Conservation (phyloP, 768 basidiomycete species). For the Coprinopsis sp. region DNA sequence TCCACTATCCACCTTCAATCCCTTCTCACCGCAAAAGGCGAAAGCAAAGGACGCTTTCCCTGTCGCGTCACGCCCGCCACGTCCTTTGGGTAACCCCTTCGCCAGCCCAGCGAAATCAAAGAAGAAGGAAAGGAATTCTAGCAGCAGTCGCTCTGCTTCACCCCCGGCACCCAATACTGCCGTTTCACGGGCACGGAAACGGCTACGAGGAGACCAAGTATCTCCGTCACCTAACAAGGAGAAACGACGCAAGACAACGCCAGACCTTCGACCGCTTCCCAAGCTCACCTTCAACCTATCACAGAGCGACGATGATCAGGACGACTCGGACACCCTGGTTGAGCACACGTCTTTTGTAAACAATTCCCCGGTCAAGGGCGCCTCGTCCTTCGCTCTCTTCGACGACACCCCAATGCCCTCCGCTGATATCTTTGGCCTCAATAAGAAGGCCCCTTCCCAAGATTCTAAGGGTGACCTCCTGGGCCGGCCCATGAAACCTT, state of each 20-base stretch:
- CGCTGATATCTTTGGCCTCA: slow-evolving; percentile 13
- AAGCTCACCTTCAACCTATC: slow-evolving; percentile 22
- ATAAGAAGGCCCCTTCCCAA: neutral
- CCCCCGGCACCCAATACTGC: slow-evolving; percentile 34
- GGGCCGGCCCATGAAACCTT: neutral
- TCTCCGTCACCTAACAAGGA: slow-evolving; percentile 79
- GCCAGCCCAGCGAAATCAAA: slow-evolving; percentile 36
- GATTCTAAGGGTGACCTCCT: neutral
- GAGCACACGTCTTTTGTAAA: slow-evolving; percentile 52
- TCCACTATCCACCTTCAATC: slow-evolving; percentile 59
- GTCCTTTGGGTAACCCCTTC: slow-evolving; percentile 38
- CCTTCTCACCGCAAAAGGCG: slow-evolving; percentile 65
- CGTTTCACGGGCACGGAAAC: slow-evolving; percentile 69
- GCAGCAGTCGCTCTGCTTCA: slow-evolving; percentile 20
- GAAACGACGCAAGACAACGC: slow-evolving; percentile 53
- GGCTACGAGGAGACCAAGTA: slow-evolving; percentile 76
- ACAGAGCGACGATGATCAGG: slow-evolving; percentile 11
- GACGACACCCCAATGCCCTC: slow-evolving; percentile 32
- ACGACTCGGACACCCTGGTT: slow-evolving; percentile 22
- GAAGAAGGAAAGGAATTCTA: slow-evolving; percentile 28
- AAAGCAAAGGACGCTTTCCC: slow-evolving; percentile 39
- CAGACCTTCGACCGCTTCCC: slow-evolving; percentile 33
- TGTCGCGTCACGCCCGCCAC: slow-evolving; percentile 6
- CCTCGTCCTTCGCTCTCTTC: slow-evolving; percentile 63
- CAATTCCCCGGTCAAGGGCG: slow-evolving; percentile 68